phyloP scores from a whole-genome alignment of 495 filamentous ascomycete genomes.

The Staphylotrichum tortipilum region DNA sequence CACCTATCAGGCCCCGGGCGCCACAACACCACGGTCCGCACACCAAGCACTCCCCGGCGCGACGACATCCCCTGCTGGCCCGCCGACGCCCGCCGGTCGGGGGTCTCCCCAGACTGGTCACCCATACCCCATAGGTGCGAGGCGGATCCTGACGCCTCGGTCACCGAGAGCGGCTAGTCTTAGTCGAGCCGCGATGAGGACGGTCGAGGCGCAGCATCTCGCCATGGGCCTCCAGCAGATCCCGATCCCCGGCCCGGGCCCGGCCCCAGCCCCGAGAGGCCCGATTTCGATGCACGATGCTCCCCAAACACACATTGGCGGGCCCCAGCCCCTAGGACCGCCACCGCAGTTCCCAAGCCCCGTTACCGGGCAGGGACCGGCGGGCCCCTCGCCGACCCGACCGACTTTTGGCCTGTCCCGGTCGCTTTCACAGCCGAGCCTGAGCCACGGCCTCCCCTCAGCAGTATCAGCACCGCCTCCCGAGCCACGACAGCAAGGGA shows the following conservation, averaged over 20 bases:
- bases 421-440: slow-evolving; percentile 33
- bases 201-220: slow-evolving; percentile 39
- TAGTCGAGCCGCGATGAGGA: slow-evolving; percentile 36
- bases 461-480: slow-evolving; percentile 16
- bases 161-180: slow-evolving; percentile 48
- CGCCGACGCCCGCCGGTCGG: slow-evolving; percentile 24
- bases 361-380: slow-evolving; percentile 18
- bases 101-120: slow-evolving; percentile 35
- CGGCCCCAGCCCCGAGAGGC: slow-evolving; percentile 27
- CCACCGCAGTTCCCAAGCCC: slow-evolving; percentile 22
- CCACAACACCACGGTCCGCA: slow-evolving; percentile 19
- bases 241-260: no score
- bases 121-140: slow-evolving; percentile 30
- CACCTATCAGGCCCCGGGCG: slow-evolving; percentile 21
- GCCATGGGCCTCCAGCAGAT: slow-evolving; percentile 21
- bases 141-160: slow-evolving; percentile 55
- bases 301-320: slow-evolving; percentile 20
- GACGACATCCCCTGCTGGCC: slow-evolving; percentile 23
- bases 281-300: slow-evolving; percentile 14
- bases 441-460: slow-evolving; percentile 21
- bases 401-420: slow-evolving; percentile 27
- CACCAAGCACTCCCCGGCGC: slow-evolving; percentile 13
- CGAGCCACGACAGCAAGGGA: slow-evolving; percentile 17
- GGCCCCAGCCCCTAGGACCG: slow-evolving; percentile 28
- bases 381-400: slow-evolving; percentile 25